These are phyloP conservation scores for Chaetomium sp. DNA, from an alignment of 2,329 filamentous ascomycete species.

Conservation along the genomic window DNA sequence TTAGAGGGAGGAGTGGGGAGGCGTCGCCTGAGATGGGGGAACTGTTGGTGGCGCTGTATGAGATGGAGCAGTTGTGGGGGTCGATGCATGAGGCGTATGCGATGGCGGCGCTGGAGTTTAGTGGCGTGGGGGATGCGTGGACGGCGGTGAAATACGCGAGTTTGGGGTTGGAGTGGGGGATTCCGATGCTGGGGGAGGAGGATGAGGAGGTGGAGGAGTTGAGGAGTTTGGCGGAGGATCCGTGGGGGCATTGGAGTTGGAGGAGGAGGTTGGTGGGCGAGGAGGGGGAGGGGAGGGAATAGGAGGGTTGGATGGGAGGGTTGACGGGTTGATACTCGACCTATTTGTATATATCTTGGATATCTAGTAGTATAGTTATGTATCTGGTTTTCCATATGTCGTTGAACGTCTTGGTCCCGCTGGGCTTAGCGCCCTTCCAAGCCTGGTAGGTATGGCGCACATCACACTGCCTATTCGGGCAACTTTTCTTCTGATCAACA, in stretches of 20 bases:
- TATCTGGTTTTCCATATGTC: background rate
- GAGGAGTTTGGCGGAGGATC: constrained; percentile 40
- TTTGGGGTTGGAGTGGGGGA: constrained; percentile 43
- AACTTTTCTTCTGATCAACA: background rate
- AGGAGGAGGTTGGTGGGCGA: constrained; percentile 39
- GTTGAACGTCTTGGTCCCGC: background rate
- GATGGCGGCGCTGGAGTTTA: constrained; percentile 45
- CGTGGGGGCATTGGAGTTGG: constrained; percentile 47
- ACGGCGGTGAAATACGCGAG: constrained; percentile 44
- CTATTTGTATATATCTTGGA: background rate
- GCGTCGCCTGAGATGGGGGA: constrained; percentile 45
- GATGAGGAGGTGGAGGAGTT: constrained; percentile 43
- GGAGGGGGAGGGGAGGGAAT: constrained; percentile 10
- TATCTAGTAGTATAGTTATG: background rate
- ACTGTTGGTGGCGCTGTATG: constrained; percentile 44
- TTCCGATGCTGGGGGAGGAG: constrained; percentile 38
- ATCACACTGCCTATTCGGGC: background rate
- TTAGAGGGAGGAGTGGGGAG: constrained; percentile 29
- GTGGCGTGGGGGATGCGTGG: constrained; percentile 45
- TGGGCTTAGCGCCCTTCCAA: background rate
- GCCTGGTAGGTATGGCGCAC: background rate
- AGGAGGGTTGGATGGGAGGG: background rate
- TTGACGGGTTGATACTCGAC: background rate
- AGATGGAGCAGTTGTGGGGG: constrained; percentile 46
- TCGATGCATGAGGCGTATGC: constrained; percentile 42